A percentile compares a stretch with the other conserved stretches of the same genome.
These are phyloP conservation scores for Vitis rupestris DNA, from an alignment of 164 flowering plant genomes.

Conservation along the genomic window DNA sequence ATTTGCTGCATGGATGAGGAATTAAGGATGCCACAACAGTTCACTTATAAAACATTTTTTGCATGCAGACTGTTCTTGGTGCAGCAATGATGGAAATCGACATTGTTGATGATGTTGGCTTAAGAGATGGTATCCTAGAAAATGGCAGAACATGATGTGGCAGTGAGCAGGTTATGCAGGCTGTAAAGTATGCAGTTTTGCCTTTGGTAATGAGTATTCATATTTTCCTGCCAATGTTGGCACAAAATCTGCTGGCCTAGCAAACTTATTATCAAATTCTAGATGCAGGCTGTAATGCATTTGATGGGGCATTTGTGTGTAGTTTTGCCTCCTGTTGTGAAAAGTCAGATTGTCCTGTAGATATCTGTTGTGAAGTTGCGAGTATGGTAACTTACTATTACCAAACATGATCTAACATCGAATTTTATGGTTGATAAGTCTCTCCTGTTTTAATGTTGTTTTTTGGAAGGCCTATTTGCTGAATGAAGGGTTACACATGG, in stretches of 20 bases:
- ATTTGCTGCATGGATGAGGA: too few relatives aligned
- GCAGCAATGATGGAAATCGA: conserved; percentile 40
- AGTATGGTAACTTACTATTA: too few relatives aligned
- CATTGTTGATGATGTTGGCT: conserved; percentile 24
- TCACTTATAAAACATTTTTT: neutral
- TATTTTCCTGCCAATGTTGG: neutral
- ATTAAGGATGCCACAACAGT: neutral
- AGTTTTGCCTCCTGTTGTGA: too few relatives aligned
- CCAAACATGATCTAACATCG: too few relatives aligned
- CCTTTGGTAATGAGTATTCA: neutral
- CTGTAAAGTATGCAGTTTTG: neutral
- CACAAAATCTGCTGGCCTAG: too few relatives aligned
- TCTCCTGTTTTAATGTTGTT: too few relatives aligned
- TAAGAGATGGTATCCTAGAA: conserved; percentile 19
- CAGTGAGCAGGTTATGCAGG: neutral
- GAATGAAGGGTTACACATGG: too few relatives aligned
- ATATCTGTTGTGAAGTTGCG: too few relatives aligned
- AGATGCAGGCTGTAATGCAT: neutral
- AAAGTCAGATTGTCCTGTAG: too few relatives aligned
- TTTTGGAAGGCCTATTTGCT: too few relatives aligned
- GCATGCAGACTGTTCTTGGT: conserved; percentile 56
- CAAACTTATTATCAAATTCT: neutral
- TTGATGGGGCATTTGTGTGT: too few relatives aligned
- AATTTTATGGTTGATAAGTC: too few relatives aligned
- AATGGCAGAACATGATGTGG: conserved; percentile 27